Conservation (phyloP, 2,329 filamentous ascomycete genomes). For the Cordyceps farinosa region DNA sequence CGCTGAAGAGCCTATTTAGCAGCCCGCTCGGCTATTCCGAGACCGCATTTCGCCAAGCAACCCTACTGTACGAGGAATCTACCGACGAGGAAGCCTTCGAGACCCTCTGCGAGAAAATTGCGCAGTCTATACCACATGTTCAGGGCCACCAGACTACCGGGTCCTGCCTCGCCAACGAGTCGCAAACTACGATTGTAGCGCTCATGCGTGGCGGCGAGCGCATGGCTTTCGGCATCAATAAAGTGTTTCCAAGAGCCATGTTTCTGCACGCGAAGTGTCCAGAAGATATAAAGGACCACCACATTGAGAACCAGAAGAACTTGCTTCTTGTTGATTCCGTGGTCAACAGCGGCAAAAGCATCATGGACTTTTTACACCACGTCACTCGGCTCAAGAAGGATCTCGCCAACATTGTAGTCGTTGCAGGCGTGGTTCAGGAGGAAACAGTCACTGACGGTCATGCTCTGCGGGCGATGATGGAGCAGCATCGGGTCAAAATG, state of each 20-base stretch:
- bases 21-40: slow-evolving; percentile 48
- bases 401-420: slow-evolving; percentile 46
- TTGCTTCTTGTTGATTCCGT: slow-evolving; percentile 59
- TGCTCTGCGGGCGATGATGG: slow-evolving; percentile 22
- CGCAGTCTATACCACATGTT: slow-evolving; percentile 47
- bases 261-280: slow-evolving; percentile 45
- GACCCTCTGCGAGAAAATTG: slow-evolving; percentile 41
- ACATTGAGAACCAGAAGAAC: slow-evolving; percentile 37
- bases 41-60: slow-evolving; percentile 51
- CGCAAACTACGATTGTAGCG: slow-evolving; percentile 50
- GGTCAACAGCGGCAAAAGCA: slow-evolving; percentile 53
- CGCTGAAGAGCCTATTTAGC: slow-evolving; percentile 45
- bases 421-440: slow-evolving; percentile 53
- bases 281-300: slow-evolving; percentile 39
- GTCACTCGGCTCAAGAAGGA: slow-evolving; percentile 38
- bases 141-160: slow-evolving; percentile 44
- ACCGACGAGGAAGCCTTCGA: slow-evolving; percentile 39
- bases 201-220: slow-evolving; percentile 63
- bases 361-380: slow-evolving; percentile 45
- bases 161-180: slow-evolving; percentile 44
- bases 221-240: slow-evolving; percentile 56
- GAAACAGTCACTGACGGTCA: slow-evolving; percentile 24
- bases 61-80: slow-evolving; percentile 49
- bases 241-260: slow-evolving; percentile 48
- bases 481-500: slow-evolving; percentile 32